Conservation (phyloP, 1,139 yeast species). For the Geotrichum histeridarum region DNA sequence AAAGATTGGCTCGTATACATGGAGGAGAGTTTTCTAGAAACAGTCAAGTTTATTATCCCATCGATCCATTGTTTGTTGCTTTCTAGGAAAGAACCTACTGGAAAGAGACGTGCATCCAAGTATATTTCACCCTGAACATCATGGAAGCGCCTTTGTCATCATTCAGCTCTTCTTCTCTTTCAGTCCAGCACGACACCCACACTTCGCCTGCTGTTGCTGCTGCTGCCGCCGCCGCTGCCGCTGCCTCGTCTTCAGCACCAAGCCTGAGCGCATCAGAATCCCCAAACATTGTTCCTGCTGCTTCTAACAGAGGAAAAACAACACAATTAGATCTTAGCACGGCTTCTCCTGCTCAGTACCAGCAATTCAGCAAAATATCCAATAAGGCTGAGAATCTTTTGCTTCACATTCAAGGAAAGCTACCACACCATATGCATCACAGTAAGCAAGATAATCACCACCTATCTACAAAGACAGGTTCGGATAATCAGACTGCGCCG, state of each 20-base stretch:
- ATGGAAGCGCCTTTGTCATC: conserved; percentile 1
- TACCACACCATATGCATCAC: not conserved
- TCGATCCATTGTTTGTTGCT: too few relatives aligned
- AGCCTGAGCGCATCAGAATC: not conserved
- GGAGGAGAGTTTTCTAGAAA: too few relatives aligned
- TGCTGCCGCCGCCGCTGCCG: not conserved
- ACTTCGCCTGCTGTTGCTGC: not conserved
- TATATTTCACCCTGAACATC: not conserved
- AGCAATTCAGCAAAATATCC: not conserved
- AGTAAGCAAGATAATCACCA: conserved; percentile 28
- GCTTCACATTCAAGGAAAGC: not conserved
- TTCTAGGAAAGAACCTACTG: too few relatives aligned
- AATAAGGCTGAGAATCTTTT: conserved; percentile 6
- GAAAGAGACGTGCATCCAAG: too few relatives aligned
- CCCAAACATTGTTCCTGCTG: not conserved
- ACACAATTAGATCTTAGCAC: not conserved
- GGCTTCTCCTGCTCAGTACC: not conserved
- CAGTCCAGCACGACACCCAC: not conserved
- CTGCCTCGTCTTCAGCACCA: not conserved
- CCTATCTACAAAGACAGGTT: conserved; percentile 9
- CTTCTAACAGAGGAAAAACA: not conserved
- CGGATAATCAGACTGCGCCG: not conserved
- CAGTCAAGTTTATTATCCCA: too few relatives aligned
- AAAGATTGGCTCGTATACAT: too few relatives aligned
- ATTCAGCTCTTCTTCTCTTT: not conserved